A percentile compares a stretch with the other conserved stretches of the same genome.
phyloP scores from a whole-genome alignment of 2,329 filamentous ascomycete species.

The Phialophora macrospora region DNA sequence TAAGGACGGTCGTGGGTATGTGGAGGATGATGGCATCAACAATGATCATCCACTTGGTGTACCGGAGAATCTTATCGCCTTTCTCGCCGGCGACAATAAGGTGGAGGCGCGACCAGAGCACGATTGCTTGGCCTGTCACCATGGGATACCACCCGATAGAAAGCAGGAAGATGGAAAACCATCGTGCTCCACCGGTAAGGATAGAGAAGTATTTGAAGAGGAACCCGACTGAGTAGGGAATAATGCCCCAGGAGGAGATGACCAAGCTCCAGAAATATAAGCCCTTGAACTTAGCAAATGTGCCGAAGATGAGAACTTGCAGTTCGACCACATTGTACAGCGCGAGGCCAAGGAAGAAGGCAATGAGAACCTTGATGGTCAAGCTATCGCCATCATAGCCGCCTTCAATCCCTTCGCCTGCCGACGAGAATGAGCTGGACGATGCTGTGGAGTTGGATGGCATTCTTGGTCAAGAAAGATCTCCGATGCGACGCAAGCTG shows the following conservation, averaged over 20 bases:
- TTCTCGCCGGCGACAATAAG: constrained; percentile 47
- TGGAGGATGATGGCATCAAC: constrained; percentile 52
- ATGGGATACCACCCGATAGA: constrained; percentile 55
- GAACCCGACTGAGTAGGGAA: constrained; percentile 54
- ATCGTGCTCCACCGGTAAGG: constrained; percentile 39
- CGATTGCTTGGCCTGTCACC: constrained; percentile 56
- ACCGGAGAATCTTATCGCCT: constrained; percentile 47
- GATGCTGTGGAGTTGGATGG: constrained; percentile 24
- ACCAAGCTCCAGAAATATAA: constrained; percentile 59
- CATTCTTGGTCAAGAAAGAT: constrained; percentile 12
- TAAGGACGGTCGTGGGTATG: constrained; percentile 53
- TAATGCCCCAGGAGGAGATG: constrained; percentile 51
- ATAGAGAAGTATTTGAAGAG: constrained; percentile 54
- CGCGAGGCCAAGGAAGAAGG: constrained; percentile 53
- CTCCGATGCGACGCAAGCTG: background rate
- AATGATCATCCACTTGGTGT: constrained; percentile 55
- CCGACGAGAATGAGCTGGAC: constrained; percentile 25
- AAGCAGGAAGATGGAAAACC: constrained; percentile 51
- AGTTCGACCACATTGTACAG: constrained; percentile 59
- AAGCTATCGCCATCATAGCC: constrained; percentile 42
- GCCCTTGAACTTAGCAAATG: constrained; percentile 53
- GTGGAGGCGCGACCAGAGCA: constrained; percentile 58
- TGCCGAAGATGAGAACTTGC: constrained; percentile 55
- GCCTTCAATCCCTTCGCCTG: constrained; percentile 30
- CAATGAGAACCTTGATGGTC: constrained; percentile 51